Evolutionary conservation across 495 filamentous ascomycete genomes (phyloP).

Genomic region (Parathielavia appendiculata): DNA sequence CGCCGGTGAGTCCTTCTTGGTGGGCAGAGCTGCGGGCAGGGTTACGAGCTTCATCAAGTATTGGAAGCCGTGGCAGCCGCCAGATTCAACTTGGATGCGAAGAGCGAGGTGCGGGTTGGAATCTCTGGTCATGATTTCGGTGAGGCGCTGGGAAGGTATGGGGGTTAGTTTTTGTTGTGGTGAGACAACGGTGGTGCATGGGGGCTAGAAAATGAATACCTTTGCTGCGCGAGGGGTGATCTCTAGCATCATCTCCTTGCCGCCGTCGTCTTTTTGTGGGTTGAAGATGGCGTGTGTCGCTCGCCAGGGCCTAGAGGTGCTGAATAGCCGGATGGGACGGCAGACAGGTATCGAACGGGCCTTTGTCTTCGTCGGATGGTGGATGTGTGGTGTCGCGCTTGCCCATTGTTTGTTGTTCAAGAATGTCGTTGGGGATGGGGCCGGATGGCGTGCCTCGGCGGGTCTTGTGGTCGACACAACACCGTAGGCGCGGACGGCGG

Average conservation of each 20-base stretch:
- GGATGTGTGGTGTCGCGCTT: background rate
- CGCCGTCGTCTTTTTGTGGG: slow-evolving; percentile 66
- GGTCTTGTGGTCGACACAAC: background rate
- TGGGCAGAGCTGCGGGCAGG: slow-evolving; percentile 40
- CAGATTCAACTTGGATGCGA: slow-evolving; percentile 82
- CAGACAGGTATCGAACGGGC: slow-evolving; percentile 11
- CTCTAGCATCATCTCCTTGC: slow-evolving; percentile 71
- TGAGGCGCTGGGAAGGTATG: slow-evolving; percentile 52
- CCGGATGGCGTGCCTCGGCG: background rate
- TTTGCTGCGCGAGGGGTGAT: slow-evolving; percentile 78
- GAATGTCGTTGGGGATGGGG: background rate
- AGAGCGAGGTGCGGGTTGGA: slow-evolving; percentile 76
- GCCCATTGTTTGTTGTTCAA: background rate
- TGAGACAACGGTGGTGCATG: slow-evolving; percentile 21
- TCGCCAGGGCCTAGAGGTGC: slow-evolving; percentile 25
- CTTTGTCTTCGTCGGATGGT: background rate
- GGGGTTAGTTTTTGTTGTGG: background rate
- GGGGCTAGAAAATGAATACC: slow-evolving; percentile 40
- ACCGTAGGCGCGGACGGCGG: slow-evolving; percentile 8
- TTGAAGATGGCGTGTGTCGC: slow-evolving; percentile 51
- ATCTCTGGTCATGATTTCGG: slow-evolving; percentile 64
- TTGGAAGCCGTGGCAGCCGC: slow-evolving; percentile 97
- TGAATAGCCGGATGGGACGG: slow-evolving; percentile 26
- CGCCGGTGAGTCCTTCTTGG: slow-evolving; percentile 5
- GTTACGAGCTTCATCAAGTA: slow-evolving; percentile 85